phyloP scores from a whole-genome alignment of 2,329 filamentous ascomycete species.

The Sphaerostilbella broomeana region DNA sequence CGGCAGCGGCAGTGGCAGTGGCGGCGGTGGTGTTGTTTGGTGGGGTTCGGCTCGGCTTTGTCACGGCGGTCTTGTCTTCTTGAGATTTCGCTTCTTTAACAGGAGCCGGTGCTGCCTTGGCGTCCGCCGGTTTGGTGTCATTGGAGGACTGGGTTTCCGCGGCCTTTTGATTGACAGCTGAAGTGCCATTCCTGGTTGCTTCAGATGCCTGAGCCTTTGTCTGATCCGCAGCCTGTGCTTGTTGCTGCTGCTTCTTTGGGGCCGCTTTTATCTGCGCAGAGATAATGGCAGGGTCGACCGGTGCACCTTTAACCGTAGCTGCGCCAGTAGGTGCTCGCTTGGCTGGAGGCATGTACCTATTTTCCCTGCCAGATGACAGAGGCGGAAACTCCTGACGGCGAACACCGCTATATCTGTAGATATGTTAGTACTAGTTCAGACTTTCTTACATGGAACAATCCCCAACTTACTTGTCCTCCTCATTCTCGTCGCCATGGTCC shows the following conservation, averaged over 20 bases:
- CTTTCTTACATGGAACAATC: conserved; percentile 16
- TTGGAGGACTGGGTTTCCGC: conserved; percentile 22
- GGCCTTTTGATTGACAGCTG: conserved; percentile 21
- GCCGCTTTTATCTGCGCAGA: conserved; percentile 64
- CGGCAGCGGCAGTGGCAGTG: conserved; percentile 1
- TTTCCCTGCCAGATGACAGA: conserved; percentile 45
- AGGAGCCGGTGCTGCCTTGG: conserved; percentile 29
- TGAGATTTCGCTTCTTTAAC: conserved; percentile 26
- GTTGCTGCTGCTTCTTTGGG: conserved; percentile 31
- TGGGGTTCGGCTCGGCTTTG: too few relatives aligned
- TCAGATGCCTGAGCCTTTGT: conserved; percentile 18
- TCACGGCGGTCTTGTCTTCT: conserved; percentile 24
- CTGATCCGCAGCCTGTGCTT: conserved; percentile 14
- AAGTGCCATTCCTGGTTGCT: conserved; percentile 24
- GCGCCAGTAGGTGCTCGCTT: conserved; percentile 71
- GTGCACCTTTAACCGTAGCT: conserved; percentile 67
- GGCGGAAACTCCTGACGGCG: conserved; percentile 67
- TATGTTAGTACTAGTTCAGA: conserved; percentile 15
- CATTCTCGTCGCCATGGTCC: conserved; percentile 65
- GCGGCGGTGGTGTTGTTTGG: conserved; percentile 20
- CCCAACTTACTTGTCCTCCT: conserved; percentile 76
- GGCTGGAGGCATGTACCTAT: conserved; percentile 87
- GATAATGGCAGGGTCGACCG: conserved; percentile 84
- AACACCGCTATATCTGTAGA: conserved; percentile 78
- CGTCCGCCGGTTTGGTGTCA: conserved; percentile 24